These are phyloP conservation scores for Euphorbia tirucalli DNA, from an alignment of 345 rosid species.

Conservation along the genomic window DNA sequence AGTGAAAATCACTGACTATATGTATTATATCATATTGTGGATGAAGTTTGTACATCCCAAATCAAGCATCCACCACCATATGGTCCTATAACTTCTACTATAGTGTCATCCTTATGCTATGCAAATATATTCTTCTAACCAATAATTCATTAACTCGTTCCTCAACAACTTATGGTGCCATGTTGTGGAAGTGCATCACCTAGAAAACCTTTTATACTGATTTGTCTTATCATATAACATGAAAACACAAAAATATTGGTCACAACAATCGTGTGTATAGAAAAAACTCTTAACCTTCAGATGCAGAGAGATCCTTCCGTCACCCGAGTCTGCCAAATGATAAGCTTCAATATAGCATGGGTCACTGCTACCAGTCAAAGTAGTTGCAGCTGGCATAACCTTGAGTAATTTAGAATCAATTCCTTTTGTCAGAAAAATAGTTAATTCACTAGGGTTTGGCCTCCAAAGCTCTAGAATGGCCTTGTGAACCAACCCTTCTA, in stretches of 20 bases:
- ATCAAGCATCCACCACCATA: not conserved
- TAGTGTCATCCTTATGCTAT: not conserved
- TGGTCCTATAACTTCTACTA: not conserved
- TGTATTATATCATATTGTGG: not conserved
- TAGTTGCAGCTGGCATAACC: conserved; percentile 70
- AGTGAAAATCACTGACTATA: not conserved
- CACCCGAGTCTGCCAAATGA: conserved; percentile 94
- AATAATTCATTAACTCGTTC: not conserved
- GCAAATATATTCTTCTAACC: not conserved
- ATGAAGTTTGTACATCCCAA: no score
- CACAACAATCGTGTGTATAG: not conserved
- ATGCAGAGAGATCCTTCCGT: conserved; percentile 90
- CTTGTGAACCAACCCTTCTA: conserved; percentile 93
- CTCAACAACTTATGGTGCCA: not conserved
- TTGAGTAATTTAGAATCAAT: conserved; percentile 67
- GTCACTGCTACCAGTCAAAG: conserved; percentile 94
- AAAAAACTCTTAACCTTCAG: conserved; percentile 53
- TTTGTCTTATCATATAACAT: not conserved
- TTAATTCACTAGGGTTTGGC: conserved; percentile 86
- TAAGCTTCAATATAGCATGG: conserved; percentile 96
- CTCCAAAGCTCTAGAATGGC: conserved; percentile 99
- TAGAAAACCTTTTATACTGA: not conserved
- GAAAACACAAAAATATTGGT: not conserved
- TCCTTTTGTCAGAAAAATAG: conserved; percentile 75
- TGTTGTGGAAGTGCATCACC: not conserved